Evolutionary conservation across 2,329 filamentous ascomycete genomes (phyloP), one percentile per base, ranked within the genome.

Genomic region (Cadophora sp.): DNA sequence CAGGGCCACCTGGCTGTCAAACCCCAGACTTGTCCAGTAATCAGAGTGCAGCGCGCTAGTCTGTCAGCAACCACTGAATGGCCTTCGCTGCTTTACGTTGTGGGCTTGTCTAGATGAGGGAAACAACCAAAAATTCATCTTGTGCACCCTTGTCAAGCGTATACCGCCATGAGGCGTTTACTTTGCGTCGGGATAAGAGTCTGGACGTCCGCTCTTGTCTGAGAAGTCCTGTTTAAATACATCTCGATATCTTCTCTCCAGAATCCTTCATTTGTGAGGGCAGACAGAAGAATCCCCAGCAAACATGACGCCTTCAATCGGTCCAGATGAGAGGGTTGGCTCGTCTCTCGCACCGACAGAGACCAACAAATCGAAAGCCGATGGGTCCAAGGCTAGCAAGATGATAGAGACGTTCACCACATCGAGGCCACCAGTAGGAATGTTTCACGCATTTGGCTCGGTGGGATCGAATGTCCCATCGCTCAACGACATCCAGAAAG

Each of bases 401-500:
- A 43, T 61, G 8, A n/a, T 61, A 22, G 62, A 68, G 60, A 66
- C 70, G 4, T 73, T 73, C 63, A 61, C 62, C 37, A 55, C 69
- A 53, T 73, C 69, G 6, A 67, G 72, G 34, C 69, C 68, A 11
- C 71, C 72, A 1, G 69, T 73, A 22, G 72, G 72, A 29, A 72
- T 74, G 68, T 73, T 73, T 64, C 69, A 71, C 53, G 72, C 71
- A 3, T 73, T 71, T 64, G 71, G 72, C 14, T 64, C 65, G 14
- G 66, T 71, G 4, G 71, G 51, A 11, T 74, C 71, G 14, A 69
- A 69, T 46, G 68, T 74, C 12, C 72, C 72, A 22, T 66, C 69
- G 2, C 40, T 73, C 34, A 67, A 70, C 27, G 72, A 74, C 50
- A 73, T 73, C n/a, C 63, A 72, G 51, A 67, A 62, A 7, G 72